phyloP scores from a whole-genome alignment of 805 yeast genomes.

The Candida insectalens region DNA sequence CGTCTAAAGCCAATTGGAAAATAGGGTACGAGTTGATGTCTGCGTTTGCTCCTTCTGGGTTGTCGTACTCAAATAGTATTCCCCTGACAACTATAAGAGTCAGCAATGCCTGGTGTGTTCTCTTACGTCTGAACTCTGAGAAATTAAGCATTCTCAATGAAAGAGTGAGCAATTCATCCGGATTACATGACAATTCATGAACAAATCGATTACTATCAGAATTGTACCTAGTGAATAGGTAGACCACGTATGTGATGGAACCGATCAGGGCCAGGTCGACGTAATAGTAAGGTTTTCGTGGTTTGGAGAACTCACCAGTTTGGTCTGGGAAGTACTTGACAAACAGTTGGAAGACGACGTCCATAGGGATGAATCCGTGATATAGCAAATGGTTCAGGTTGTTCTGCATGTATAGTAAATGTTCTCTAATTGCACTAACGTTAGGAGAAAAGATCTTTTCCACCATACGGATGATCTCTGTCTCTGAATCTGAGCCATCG shows the following conservation, averaged over 20 bases:
- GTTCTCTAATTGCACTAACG: constrained; percentile 5
- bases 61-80: constrained; percentile 3
- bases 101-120: constrained; percentile 4
- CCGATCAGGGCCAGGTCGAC: constrained; percentile 6
- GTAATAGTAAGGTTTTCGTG: constrained; percentile 6
- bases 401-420: constrained; percentile 5
- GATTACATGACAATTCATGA: not conserved
- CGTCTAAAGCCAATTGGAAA: constrained; percentile 4
- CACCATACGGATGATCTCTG: constrained; percentile 1
- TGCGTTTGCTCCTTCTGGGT: constrained; percentile 1
- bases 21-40: constrained; percentile 5
- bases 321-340: constrained; percentile 4
- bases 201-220: not conserved
- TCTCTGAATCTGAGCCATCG: not conserved
- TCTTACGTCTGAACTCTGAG: constrained; percentile 6
- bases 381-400: constrained; percentile 6
- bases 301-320: constrained; percentile 4
- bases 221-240: constrained; percentile 4
- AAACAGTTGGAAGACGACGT: constrained; percentile 4
- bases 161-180: not conserved
- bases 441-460: constrained; percentile 4
- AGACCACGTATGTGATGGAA: constrained; percentile 5
- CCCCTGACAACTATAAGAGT: constrained; percentile 4
- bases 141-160: constrained; percentile 4
- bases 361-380: constrained; percentile 6